Base-by-base conservation (phyloP, 202 grass and related monocot genomes). In the Alloteropsis angusta region DNA sequence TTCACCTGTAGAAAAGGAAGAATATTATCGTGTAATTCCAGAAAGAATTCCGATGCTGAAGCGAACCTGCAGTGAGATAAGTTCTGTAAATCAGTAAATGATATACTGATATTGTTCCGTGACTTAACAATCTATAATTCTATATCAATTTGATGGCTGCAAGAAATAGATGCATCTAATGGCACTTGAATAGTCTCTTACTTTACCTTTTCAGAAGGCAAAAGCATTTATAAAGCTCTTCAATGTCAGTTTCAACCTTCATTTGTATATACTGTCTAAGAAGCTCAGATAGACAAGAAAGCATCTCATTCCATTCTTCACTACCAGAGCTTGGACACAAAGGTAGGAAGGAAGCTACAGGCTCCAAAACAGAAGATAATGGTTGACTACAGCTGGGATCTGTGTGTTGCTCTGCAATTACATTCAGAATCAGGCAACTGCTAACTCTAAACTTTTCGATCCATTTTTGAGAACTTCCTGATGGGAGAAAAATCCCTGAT, bases 211-310 rank as follows among this genome's bases (percentile, higher is more conserved):
- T 93, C 74, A 98, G 44, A 87, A 94, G 78, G 60, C 88, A 71
- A 85, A 98, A 98, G 76, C 95, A 98, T 82, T 76, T 90, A 50
- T 98, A 84, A 62, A 98, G 83, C 75, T 98, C 95, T 89, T 98
- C 95, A 34, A 98, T 88, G 82, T 98, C 92, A 76, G 55, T 81
- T 61, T 85, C 87, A 76, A 98, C 80, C 75, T 94, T 98, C 57
- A 83, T 65, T 28, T 87, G 72, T 84, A 90, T 81, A 88, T 98
- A 94, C 66, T 89, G 81, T 45, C 42, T 80, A 76, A 94, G 61
- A 87, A 90, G 64, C 58, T 82, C 68, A 18, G 70, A 88, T 18
- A 92, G 79, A 22, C 56, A 37, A 10, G 68, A 79, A 34, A 87
- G 53, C 10, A 76, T 38, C 55, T 82, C 81, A 66, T 85, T 83